Evolutionary conservation across 2,329 filamentous ascomycete species (phyloP).

Genomic region (Xylariales sp.): DNA sequence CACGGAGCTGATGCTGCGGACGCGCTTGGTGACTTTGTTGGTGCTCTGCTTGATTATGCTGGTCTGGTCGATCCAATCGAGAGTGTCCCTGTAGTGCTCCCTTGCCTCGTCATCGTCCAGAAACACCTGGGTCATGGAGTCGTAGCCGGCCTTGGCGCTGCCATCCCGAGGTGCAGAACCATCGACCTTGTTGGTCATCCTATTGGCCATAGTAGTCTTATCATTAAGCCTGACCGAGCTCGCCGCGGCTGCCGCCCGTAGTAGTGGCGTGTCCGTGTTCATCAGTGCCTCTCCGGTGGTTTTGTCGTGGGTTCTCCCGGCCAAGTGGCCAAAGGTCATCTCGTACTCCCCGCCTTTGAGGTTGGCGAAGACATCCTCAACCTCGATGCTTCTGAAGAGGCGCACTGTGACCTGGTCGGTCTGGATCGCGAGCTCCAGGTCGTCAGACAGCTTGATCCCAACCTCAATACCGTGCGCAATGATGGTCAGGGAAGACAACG

Average conservation of each 20-base stretch:
- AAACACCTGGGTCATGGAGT: slow-evolving; percentile 6
- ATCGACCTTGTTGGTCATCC: too few relatives aligned
- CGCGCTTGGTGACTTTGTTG: slow-evolving; percentile 20
- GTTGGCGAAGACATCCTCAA: slow-evolving; percentile 49
- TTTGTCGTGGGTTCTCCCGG: slow-evolving; percentile 9
- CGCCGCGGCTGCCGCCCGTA: slow-evolving; percentile 4
- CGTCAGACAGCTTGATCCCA: slow-evolving; percentile 43
- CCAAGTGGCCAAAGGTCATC: slow-evolving; percentile 40
- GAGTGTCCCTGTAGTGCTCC: slow-evolving; percentile 30
- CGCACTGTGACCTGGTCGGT: slow-evolving; percentile 42
- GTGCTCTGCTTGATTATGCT: slow-evolving; percentile 31
- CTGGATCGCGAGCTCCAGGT: slow-evolving; percentile 48
- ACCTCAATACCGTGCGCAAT: slow-evolving; percentile 49
- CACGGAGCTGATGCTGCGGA: too few relatives aligned
- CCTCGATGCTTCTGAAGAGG: slow-evolving; percentile 44
- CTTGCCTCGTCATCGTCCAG: slow-evolving; percentile 21
- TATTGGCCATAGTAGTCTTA: too few relatives aligned
- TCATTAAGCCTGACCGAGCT: too few relatives aligned
- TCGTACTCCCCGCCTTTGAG: slow-evolving; percentile 46
- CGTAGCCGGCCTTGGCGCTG: background rate
- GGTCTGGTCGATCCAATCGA: slow-evolving; percentile 33
- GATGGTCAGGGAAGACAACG: slow-evolving; percentile 41
- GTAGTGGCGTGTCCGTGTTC: slow-evolving; percentile 3
- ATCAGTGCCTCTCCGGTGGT: slow-evolving; percentile 1
- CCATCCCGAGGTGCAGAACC: too few relatives aligned